Evolutionary conservation across 352 stramenopile genomes (phyloP), one percentile per base, ranked within the genome.

Genomic region (Globisporangium solare): DNA sequence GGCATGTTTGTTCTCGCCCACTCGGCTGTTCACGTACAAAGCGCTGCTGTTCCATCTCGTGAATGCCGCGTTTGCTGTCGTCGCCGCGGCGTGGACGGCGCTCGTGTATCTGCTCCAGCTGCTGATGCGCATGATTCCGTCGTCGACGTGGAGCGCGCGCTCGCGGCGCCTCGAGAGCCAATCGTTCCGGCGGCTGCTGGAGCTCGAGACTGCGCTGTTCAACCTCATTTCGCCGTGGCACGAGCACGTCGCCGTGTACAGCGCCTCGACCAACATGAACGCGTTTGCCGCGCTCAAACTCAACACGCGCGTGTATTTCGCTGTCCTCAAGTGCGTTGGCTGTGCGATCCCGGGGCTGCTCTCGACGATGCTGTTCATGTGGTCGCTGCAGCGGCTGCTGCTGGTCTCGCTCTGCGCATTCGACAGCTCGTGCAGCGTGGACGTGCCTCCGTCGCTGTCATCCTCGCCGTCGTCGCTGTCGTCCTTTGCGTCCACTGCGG

Each of bases 241-340:
- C 4, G 76, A 90, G 54, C 64, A 54, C 18, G 66, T 90, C 20
- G 56, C 69, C n/a, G 77, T 90, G 21, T 79, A 77, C 71, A 67
- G 56, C 49, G 67, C 67, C 8, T 66, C 68, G 21, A 58, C 62
- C 12, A 61, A 58, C 52, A 64, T 63, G 24, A 52, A 60, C 52
- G 63, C 56, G 31, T 58, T 68, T 51, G 73, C 24, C 24, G 24
- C 24, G 24, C 2, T 74, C 46, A 71, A 65, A 17, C 61, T 79
- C 31, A 70, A 80, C 42, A 55, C 72, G n/a, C 73, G 77, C 51
- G 48, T 81, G 51, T 90, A 90, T 68, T 87, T 86, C 42, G 64
- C 64, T 6, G 61, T 69, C 15, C 53, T 66, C 40, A 90, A 90
- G 62, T 48, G 87, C 45, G 47, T 84, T 20, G 74, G 66, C 64